These are phyloP conservation scores for Candida insectalens DNA, from an alignment of 805 yeast genomes.

Conservation along the genomic window DNA sequence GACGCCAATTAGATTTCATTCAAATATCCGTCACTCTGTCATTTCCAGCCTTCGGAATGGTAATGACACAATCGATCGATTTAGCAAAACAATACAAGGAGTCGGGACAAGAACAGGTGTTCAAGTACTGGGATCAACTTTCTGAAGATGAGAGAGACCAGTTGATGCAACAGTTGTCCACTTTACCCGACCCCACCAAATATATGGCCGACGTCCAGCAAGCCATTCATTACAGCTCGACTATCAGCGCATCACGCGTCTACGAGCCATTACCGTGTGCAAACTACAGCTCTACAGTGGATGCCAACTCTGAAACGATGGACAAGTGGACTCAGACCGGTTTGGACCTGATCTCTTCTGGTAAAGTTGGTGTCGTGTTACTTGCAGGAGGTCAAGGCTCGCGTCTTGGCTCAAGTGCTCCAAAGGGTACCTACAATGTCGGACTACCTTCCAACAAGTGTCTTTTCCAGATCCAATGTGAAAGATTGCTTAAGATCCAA, in stretches of 20 bases:
- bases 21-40: too few relatives aligned
- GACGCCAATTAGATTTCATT: too few relatives aligned
- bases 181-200: constrained; percentile 30
- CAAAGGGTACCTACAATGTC: constrained; percentile 91
- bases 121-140: constrained; percentile 35
- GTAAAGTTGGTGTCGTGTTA: constrained; percentile 78
- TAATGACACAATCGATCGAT: not conserved
- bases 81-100: constrained; percentile 21
- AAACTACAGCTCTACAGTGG: constrained; percentile 34
- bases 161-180: constrained; percentile 32
- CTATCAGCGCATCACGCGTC: constrained; percentile 13
- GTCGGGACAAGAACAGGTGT: constrained; percentile 47
- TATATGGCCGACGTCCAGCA: constrained; percentile 32
- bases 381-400: constrained; percentile 99
- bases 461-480: constrained; percentile 89
- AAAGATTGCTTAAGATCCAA: constrained; percentile 61
- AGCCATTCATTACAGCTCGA: constrained; percentile 33
- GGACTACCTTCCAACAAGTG: constrained; percentile 78
- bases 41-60: too few relatives aligned
- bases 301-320: constrained; percentile 20
- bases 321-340: constrained; percentile 37
- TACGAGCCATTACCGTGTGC: constrained; percentile 44
- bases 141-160: constrained; percentile 23
- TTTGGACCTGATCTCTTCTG: constrained; percentile 51
- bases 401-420: constrained; percentile 78